Evolutionary conservation across 148 eudicot genomes (phyloP).

Genomic region (Vaccinium corymbosum): DNA sequence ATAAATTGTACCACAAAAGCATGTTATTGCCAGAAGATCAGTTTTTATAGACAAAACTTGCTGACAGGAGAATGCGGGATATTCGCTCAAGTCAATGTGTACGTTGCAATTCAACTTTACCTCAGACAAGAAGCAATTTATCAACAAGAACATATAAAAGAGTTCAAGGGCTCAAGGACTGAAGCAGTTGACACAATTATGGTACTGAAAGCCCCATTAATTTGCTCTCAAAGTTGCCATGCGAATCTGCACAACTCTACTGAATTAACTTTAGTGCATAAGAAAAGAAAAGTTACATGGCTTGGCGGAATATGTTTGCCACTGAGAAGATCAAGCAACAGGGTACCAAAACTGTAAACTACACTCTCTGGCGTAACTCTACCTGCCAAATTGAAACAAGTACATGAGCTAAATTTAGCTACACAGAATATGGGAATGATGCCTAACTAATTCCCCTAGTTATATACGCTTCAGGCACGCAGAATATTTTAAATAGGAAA

Average conservation of each 20-base stretch:
- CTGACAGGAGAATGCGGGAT: not conserved
- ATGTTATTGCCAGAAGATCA: not conserved
- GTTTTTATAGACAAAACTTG: not conserved
- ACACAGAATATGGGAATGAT: not conserved
- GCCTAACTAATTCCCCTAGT: not conserved
- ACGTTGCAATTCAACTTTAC: not conserved
- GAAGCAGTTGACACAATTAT: not conserved
- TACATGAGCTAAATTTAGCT: conserved; percentile 19
- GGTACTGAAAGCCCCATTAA: not conserved
- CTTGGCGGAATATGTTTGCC: conserved; percentile 87
- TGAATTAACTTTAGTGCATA: not conserved
- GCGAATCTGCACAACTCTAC: not conserved
- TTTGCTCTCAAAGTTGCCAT: not conserved
- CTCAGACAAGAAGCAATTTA: not conserved
- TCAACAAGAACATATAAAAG: not conserved
- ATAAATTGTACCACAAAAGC: not conserved
- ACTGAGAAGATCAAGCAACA: conserved; percentile 77
- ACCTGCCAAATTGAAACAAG: conserved; percentile 48
- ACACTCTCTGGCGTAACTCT: conserved; percentile 74
- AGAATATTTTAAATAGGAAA: not conserved
- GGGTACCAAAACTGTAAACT: conserved; percentile 77
- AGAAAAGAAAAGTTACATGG: conserved; percentile 48
- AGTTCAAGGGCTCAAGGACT: not conserved
- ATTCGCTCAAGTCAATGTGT: not conserved
- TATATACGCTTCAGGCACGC: not conserved